Evolutionary conservation across 805 yeast species (phyloP), one percentile per base, ranked within the genome.

Genomic region (Wickerhamiella vanderwaltii): DNA sequence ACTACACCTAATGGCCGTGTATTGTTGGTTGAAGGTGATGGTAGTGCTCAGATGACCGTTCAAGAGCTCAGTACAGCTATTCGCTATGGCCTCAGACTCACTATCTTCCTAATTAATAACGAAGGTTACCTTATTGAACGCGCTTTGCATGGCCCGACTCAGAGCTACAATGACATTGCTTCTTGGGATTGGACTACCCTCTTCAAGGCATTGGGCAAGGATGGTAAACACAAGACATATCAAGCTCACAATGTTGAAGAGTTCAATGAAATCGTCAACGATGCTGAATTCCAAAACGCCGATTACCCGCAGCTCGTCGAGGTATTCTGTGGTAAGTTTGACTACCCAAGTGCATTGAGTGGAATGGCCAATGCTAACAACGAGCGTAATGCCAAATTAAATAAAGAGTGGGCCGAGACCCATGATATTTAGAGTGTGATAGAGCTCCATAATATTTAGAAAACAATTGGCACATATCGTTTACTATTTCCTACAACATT

Each of bases 21-120:
- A 35, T 66, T 84, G 16, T 64, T 86, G 18, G 62, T 84, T 13
- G 86, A 82, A 65, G 95, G 96, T 43, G 96, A 87, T 58, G 96
- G 96, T 1, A 78, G 94, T 2, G 88, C 95, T 2, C 94, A 84
- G 64, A 82, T 87, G 94, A 85, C 95, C 4, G 67, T 80, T 43
- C 95, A 87, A 66, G 96, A 87, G 56, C 60, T 78, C 38, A 73
- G 84, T 1, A 68, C 83, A 2, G 73, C 72, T 54, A 58, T 80
- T 29, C 71, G 83, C 47, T 64, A 71, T 47, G 65, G 67, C 15
- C 66, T 79, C 31, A 72, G 71, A 28, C 84, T 94, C 17, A 72
- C 79, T 31, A 69, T 87, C 20, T 71, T 86, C 51, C 60, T 87
- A 40, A 64, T 85, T 61, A 87, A 87, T 62, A 87, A 87, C 61